Conservation (phyloP, 1,139 yeast genomes). For the Komagataea norvegica region DNA sequence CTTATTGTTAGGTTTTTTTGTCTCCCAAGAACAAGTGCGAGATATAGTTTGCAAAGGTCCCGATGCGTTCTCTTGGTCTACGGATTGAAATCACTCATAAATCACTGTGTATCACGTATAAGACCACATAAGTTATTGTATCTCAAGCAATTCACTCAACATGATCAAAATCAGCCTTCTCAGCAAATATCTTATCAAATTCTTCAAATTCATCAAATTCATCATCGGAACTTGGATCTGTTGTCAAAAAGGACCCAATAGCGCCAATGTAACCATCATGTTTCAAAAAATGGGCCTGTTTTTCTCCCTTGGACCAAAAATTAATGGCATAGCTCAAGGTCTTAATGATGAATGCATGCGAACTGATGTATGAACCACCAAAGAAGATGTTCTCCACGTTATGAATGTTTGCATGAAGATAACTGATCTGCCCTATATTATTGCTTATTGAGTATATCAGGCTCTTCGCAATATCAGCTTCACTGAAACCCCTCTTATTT, state of each 20-base stretch:
- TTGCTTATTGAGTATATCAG: slow-evolving; percentile 84
- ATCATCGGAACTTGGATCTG: slow-evolving; percentile 15
- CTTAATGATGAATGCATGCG: slow-evolving; percentile 92
- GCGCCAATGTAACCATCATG: slow-evolving; percentile 97
- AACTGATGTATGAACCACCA: slow-evolving; percentile 94
- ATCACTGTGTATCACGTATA: too few species aligned
- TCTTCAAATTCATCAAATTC: slow-evolving; percentile 15
- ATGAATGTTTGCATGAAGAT: slow-evolving; percentile 85
- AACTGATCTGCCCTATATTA: slow-evolving; percentile 95
- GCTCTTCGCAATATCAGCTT: slow-evolving; percentile 82
- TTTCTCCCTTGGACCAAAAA: slow-evolving; percentile 93
- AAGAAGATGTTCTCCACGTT: slow-evolving; percentile 81
- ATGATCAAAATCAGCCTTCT: slow-evolving; percentile 87
- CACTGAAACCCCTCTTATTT: slow-evolving; percentile 40
- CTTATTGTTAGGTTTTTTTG: too few species aligned
- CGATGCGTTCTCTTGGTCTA: too few species aligned
- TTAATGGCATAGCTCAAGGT: slow-evolving; percentile 90
- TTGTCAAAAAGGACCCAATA: slow-evolving; percentile 84
- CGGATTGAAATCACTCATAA: too few species aligned
- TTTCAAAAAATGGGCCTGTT: slow-evolving; percentile 84
- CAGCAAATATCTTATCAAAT: too few species aligned
- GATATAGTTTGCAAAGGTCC: too few species aligned
- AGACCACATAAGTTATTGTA: slow-evolving; percentile 68
- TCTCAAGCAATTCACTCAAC: slow-evolving; percentile 83
- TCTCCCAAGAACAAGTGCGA: too few species aligned